Conservation (phyloP, 495 filamentous ascomycete genomes). For the Aspergillus incahuasiensis region DNA sequence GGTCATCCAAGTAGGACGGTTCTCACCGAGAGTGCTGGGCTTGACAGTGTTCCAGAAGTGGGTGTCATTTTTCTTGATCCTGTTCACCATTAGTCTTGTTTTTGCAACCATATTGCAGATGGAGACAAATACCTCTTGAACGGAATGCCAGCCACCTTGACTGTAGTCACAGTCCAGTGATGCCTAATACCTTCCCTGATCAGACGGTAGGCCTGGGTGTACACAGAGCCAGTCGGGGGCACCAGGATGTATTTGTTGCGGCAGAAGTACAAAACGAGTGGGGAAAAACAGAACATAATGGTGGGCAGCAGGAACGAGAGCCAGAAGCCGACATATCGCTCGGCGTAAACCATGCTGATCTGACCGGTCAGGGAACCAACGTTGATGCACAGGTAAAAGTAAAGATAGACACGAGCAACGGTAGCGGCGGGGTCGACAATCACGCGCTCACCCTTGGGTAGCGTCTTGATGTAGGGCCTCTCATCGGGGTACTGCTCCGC, state of each 20-base stretch:
- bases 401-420: slow-evolving; percentile 34
- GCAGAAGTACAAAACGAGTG: slow-evolving; percentile 58
- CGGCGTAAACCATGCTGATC: slow-evolving; percentile 56
- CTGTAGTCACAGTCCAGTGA: slow-evolving; percentile 46
- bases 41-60: slow-evolving; percentile 62
- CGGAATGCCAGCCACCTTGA: background rate
- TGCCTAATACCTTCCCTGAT: slow-evolving; percentile 57
- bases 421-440: slow-evolving; percentile 68
- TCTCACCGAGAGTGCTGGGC: slow-evolving; percentile 49
- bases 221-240: slow-evolving; percentile 60
- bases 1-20: slow-evolving; percentile 55
- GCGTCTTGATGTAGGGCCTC: slow-evolving; percentile 38
- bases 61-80: slow-evolving; percentile 47
- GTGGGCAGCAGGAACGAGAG: slow-evolving; percentile 60
- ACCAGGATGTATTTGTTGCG: slow-evolving; percentile 53
- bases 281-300: slow-evolving; percentile 51
- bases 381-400: slow-evolving; percentile 61
- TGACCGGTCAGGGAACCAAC: slow-evolving; percentile 52
- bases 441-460: slow-evolving; percentile 55
- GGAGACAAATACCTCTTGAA: slow-evolving; percentile 2
- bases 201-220: slow-evolving; percentile 53
- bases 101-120: background rate
- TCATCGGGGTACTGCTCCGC: slow-evolving; percentile 48
- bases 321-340: slow-evolving; percentile 75
- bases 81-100: slow-evolving; percentile 14